Base-by-base conservation (phyloP, 2,329 filamentous ascomycete species). In the Penicillium sp. region DNA sequence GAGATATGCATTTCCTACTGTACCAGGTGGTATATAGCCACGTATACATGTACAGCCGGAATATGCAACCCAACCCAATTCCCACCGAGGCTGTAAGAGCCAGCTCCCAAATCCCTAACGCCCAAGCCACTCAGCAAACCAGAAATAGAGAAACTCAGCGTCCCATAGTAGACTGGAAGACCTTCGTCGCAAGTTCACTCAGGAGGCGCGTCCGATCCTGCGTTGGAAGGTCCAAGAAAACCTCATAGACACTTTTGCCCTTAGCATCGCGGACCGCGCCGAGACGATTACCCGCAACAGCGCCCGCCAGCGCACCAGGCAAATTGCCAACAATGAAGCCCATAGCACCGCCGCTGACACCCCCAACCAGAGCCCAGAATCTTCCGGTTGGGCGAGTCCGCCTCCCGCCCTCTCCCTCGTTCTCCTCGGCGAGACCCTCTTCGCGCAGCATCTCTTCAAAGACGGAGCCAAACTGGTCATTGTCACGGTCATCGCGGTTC, bases 311-410 rank as follows among this genome's bases (percentile, higher is more conserved):
- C 68, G 93, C 83, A 0, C 94, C 94, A 0, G 93, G 90, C 48
- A 97, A 85, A 72, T 97, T 97, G 29, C 88, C 94, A 27, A 97
- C 84, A 65, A 99, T 99, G 74, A 97, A 97, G 0, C 94, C 94
- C 73, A 99, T 83, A 3, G 91, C 90, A 13, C 88, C 93, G 33
- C 94, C 94, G 70, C 91, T 94, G 40, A 93, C 75, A 1, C 91
- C 92, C 3, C 94, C 94, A 0, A 97, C 72, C 61, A 97, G 75
- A 55, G 87, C 83, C 93, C 94, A 99, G 75, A 99, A 96, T 65
- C 87, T 87, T 60, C 84, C 81, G 2, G 86, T 93, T 1, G 83
- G 84, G 16, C 70, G 66, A 13, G 69, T 63, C 8, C 59, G 67
- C 52, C 63, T 61, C 15, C 57, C 67, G 13, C 82, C 82, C 46